phyloP scores from a whole-genome alignment of 768 basidiomycete genomes.

The Pholiota conissans region DNA sequence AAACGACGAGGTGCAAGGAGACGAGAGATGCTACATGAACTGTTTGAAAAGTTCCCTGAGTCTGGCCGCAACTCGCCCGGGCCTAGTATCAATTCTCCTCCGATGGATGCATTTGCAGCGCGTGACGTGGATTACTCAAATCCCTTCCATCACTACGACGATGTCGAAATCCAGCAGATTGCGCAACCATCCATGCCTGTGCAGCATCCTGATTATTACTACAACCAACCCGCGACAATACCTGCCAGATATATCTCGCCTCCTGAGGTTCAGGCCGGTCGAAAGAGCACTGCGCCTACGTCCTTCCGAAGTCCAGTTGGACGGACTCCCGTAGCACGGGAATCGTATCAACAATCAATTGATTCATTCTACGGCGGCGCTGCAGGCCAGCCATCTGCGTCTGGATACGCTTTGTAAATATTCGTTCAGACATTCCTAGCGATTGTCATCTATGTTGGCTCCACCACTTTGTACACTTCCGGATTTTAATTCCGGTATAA shows the following conservation, averaged over 20 bases:
- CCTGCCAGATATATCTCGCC: conserved; percentile 19
- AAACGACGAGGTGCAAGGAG: conserved; percentile 23
- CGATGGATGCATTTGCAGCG: conserved; percentile 28
- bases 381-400: conserved; percentile 11
- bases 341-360: conserved; percentile 33
- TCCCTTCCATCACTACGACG: conserved; percentile 10
- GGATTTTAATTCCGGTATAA: neutral
- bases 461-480: neutral
- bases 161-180: conserved; percentile 6
- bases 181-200: conserved; percentile 15
- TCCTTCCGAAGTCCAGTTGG: conserved; percentile 15
- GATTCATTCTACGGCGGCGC: conserved; percentile 45
- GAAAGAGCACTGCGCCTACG: conserved; percentile 13
- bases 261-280: conserved; percentile 15
- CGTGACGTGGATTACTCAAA: conserved; percentile 16
- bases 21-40: conserved; percentile 22
- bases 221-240: conserved; percentile 3
- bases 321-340: conserved; percentile 20
- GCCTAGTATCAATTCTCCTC: conserved; percentile 26
- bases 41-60: conserved; percentile 27
- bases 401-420: conserved; percentile 4
- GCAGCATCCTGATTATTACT: conserved; percentile 22
- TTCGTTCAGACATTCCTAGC: neutral
- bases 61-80: conserved; percentile 24
- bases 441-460: neutral